A percentile compares a stretch with the other conserved stretches of the same genome.
These are phyloP conservation scores for Syncephalis plumigaleata DNA, from an alignment of 371 early-diverging fungal genomes.

Conservation along the genomic window DNA sequence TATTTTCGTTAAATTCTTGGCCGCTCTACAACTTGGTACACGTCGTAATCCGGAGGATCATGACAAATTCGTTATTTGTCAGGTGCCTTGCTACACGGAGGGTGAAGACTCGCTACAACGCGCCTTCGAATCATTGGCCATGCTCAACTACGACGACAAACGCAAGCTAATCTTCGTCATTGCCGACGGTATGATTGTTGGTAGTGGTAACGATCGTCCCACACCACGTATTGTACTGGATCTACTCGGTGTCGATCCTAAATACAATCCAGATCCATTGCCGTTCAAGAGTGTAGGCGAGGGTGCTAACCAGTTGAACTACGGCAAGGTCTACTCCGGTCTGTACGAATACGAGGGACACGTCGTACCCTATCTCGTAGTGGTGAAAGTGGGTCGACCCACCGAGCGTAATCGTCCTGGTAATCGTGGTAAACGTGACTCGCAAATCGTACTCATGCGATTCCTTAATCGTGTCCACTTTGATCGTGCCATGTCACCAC, in stretches of 20 bases:
- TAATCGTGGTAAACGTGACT: constrained; percentile 78
- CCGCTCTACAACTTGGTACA: constrained; percentile 71
- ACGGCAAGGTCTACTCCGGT: constrained; percentile 84
- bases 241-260: constrained; percentile 63
- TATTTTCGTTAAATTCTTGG: constrained; percentile 81
- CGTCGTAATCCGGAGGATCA: constrained; percentile 57
- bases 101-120: constrained; percentile 50
- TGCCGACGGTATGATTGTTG: constrained; percentile 75
- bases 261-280: constrained; percentile 61
- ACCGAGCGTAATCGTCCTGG: constrained; percentile 50
- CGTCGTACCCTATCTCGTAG: constrained; percentile 64
- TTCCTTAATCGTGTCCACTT: constrained; percentile 63
- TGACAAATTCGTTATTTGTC: constrained; percentile 85
- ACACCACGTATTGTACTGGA: constrained; percentile 81
- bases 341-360: constrained; percentile 65
- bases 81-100: constrained; percentile 77
- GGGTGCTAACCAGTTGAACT: constrained; percentile 67
- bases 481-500: constrained; percentile 55
- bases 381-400: constrained; percentile 66
- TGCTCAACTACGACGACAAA: constrained; percentile 44
- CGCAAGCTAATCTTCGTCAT: constrained; percentile 60
- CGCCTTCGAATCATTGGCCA: constrained; percentile 51
- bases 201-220: constrained; percentile 74
- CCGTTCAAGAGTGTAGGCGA: constrained; percentile 79
- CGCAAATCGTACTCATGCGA: constrained; percentile 65